Percentiles rank a stretch among this genome's conserved stretches.
Conservation (phyloP, 192 early-diverging fungal genomes). For the Backusella australiensis region DNA sequence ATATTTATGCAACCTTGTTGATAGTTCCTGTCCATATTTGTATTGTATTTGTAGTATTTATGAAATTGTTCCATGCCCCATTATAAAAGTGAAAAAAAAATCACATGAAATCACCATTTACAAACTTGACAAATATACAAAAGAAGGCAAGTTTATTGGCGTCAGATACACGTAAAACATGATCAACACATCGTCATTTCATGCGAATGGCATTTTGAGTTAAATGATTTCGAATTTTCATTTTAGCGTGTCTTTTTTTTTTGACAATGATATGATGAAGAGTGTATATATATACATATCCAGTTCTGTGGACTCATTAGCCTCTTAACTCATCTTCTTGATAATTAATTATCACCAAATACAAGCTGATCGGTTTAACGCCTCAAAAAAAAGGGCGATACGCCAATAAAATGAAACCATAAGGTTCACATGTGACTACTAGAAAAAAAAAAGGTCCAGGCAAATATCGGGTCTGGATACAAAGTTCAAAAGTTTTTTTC, state of each 20-base stretch:
- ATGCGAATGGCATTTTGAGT: not conserved
- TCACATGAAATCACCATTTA: not conserved
- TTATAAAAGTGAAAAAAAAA: too few relatives aligned
- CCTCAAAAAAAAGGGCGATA: not conserved
- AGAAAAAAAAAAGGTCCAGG: not conserved
- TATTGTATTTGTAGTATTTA: not conserved
- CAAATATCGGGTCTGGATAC: not conserved
- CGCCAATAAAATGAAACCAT: not conserved
- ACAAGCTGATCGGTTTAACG: not conserved
- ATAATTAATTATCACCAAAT: not conserved
- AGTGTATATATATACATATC: not conserved
- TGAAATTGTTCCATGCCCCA: not conserved
- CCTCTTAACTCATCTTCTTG: not conserved
- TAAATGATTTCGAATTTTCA: not conserved
- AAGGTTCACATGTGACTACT: conserved; percentile 1
- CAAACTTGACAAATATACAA: not conserved
- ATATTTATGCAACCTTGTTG: not conserved
- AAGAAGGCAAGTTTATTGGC: not conserved
- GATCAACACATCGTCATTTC: not conserved
- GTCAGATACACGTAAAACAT: not conserved
- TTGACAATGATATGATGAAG: not conserved
- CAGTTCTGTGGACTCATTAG: not conserved
- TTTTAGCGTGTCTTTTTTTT: not conserved
- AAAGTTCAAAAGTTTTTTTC: not conserved
- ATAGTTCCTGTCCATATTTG: not conserved